Base-by-base conservation (phyloP, 192 early-diverging fungal genomes). In the Ramicandelaber brevisporus region DNA sequence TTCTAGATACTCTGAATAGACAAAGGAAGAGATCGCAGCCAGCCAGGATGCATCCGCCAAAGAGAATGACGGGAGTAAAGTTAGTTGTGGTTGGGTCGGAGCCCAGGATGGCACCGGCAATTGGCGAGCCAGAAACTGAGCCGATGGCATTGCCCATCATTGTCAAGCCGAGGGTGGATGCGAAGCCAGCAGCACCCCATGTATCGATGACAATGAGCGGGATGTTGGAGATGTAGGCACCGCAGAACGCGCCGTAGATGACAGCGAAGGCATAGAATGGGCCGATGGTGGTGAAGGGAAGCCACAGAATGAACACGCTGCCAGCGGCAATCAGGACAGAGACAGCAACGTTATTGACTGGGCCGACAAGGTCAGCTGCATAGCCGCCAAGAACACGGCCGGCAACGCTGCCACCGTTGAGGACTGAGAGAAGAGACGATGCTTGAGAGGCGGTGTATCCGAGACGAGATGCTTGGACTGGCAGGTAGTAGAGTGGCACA, bases 371-470 rank as follows among this genome's bases (percentile, higher is more conserved):
- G 22, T 63, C 61, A 1, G 68, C 65, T 14, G 65, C 30, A 12
- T 61, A 47, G 19, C 73, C 73, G 11, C 68, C 51, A 0, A 48
- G 34, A 36, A 77, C 59, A 16, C 73, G 60, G 8, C 63, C 63
- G 1, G 65, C 27, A 2, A 68, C 64, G 9, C 65, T 68, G 8
- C 55, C 45, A 14, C 53, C 73, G 20, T 61, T 65, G 55, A 77
- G 65, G 20, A 81, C 38, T 24, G 64, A 63, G 16, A 76, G 37
- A 22, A 75, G 49, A 11, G n/a, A n/a, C n/a, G n/a, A n/a, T n/a
- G n/a, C n/a, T n/a, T n/a, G n/a, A n/a, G n/a, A n/a, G n/a, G n/a
- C n/a, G n/a, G n/a, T n/a, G n/a, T n/a, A n/a, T 61, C 42, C 0
- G 61, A 53, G 8, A 55, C 68, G 12, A 61, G 53, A 0, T 27